Percentiles rank a stretch among this genome's conserved stretches.
These are phyloP conservation scores for Umbellularia californica DNA, from an alignment of 164 flowering plant species.

Conservation along the genomic window DNA sequence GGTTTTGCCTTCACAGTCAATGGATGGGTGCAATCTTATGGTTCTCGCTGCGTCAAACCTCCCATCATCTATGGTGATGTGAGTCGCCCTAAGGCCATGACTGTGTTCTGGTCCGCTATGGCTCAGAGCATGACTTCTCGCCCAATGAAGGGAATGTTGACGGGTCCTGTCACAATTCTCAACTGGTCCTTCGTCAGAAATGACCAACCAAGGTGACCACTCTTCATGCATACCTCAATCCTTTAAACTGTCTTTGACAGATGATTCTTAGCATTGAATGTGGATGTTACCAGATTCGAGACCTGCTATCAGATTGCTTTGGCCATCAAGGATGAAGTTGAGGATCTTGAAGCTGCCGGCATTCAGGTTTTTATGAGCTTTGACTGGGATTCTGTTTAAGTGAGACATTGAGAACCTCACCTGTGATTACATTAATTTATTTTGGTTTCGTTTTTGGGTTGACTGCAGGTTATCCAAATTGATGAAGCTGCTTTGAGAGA, in stretches of 20 bases:
- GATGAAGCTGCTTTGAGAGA: slow-evolving; percentile 49
- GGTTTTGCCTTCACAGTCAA: slow-evolving; percentile 76
- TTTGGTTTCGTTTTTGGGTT: background rate
- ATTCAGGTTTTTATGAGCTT: slow-evolving; percentile 16
- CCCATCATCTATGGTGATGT: slow-evolving; percentile 30
- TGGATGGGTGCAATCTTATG: slow-evolving; percentile 28
- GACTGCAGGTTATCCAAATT: slow-evolving; percentile 43
- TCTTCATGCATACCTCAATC: background rate
- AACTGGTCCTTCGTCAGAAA: slow-evolving; percentile 33
- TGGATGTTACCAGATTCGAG: slow-evolving; percentile 7
- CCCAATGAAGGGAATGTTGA: slow-evolving; percentile 44
- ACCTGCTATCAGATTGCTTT: slow-evolving; percentile 63
- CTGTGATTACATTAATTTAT: background rate
- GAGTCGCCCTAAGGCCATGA: slow-evolving; percentile 27
- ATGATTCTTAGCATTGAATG: background rate
- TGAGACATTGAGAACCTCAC: background rate
- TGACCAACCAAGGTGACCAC: slow-evolving; percentile 11
- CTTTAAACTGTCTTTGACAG: background rate
- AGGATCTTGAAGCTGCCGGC: slow-evolving; percentile 56
- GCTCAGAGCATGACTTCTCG: slow-evolving; percentile 30
- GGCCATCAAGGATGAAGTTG: slow-evolving; percentile 65
- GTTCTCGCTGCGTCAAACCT: slow-evolving; percentile 26
- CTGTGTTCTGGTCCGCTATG: slow-evolving; percentile 24
- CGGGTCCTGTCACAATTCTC: slow-evolving; percentile 39
- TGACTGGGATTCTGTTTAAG: background rate